Percentiles rank a stretch among this genome's conserved stretches.
Evolutionary conservation across 345 rosid genomes (phyloP).

Genomic region (Mercurialis annua): DNA sequence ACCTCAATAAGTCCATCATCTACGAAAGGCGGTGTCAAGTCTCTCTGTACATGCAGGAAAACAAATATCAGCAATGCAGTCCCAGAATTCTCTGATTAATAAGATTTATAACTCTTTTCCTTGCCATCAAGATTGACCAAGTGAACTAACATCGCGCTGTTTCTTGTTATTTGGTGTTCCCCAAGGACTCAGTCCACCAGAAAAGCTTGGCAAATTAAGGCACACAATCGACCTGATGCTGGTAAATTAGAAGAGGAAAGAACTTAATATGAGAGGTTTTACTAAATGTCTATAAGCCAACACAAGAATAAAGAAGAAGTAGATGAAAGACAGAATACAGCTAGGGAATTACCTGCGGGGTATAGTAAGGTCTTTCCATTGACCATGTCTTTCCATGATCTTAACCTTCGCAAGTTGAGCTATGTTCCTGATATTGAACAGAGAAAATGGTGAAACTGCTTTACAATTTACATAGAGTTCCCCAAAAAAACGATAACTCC

Average conservation of each 20-base stretch:
- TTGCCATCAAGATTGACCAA: neutral
- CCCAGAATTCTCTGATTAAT: neutral
- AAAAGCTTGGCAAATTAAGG: conserved; percentile 91
- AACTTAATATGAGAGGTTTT: neutral
- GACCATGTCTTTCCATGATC: conserved; percentile 57
- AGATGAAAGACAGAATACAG: neutral
- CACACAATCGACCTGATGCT: conserved; percentile 86
- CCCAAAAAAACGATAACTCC: neutral
- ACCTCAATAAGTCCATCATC: conserved; percentile 79
- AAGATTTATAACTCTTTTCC: neutral
- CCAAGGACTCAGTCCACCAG: conserved; percentile 93
- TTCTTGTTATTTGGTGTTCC: conserved; percentile 65
- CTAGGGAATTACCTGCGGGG: conserved; percentile 49
- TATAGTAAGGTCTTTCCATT: conserved; percentile 68
- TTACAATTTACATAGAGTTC: conserved; percentile 11
- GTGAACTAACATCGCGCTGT: conserved; percentile 40
- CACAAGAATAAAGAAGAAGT: neutral
- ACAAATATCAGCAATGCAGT: conserved; percentile 12
- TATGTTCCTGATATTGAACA: conserved; percentile 55
- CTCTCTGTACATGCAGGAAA: conserved; percentile 44
- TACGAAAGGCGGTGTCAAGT: conserved; percentile 74
- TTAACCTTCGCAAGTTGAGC: conserved; percentile 84
- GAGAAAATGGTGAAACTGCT: conserved; percentile 11
- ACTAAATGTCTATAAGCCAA: neutral
- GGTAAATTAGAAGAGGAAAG: conserved; percentile 20